Percentiles rank a stretch among this genome's conserved stretches.
phyloP scores from a whole-genome alignment of 805 yeast species.

The Scheffersomyces spartinae region DNA sequence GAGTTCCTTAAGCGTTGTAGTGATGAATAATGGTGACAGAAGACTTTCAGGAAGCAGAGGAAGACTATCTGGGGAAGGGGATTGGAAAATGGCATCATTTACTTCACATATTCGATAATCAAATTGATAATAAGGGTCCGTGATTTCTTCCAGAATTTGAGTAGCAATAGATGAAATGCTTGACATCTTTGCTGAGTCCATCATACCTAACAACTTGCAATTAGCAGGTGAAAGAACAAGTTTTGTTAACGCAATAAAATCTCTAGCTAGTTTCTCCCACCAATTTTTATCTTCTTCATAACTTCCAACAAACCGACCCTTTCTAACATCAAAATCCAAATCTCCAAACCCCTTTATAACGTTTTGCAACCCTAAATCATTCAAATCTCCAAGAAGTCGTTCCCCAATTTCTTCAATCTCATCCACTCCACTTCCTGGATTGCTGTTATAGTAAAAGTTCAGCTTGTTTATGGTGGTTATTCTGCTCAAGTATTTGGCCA shows the following conservation, averaged over 20 bases:
- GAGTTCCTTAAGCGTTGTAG: no score
- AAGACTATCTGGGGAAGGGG: no score
- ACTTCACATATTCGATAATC: constrained; percentile 22
- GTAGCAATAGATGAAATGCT: neutral
- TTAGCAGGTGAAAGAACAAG: constrained; percentile 16
- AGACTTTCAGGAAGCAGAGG: no score
- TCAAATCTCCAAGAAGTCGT: constrained; percentile 25
- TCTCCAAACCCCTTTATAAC: constrained; percentile 30
- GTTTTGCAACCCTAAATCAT: constrained; percentile 20
- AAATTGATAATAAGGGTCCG: constrained; percentile 36
- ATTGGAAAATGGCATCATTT: no score
- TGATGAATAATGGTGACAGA: no score
- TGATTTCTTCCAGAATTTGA: constrained; percentile 4
- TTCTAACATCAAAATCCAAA: constrained; percentile 10
- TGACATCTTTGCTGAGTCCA: constrained; percentile 1
- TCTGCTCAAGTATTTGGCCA: constrained; percentile 36
- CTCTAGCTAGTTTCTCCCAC: constrained; percentile 32
- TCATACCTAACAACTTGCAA: constrained; percentile 20
- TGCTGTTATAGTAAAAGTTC: constrained; percentile 32
- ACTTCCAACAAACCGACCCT: constrained; percentile 20
- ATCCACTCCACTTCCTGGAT: constrained; percentile 27
- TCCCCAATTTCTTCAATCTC: constrained; percentile 35
- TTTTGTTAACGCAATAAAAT: constrained; percentile 21
- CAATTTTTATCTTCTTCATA: constrained; percentile 17
- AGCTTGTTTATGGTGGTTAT: constrained; percentile 34